Percentiles rank a stretch among this genome's conserved stretches.
Evolutionary conservation across 352 stramenopile genomes (phyloP).

Genomic region (Sclerospora graminicola): DNA sequence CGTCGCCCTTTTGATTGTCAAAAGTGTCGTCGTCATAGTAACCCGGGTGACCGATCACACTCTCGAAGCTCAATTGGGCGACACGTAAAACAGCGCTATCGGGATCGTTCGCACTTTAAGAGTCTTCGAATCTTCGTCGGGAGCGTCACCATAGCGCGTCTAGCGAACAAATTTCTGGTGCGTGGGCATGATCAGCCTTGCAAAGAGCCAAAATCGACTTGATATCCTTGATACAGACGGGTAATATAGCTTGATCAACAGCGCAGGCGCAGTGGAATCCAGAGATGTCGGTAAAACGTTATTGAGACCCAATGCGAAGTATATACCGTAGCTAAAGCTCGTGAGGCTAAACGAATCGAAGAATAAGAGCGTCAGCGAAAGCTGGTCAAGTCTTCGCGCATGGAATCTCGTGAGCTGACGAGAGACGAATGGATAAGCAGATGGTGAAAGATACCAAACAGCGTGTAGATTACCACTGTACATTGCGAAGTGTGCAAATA

Average conservation of each 20-base stretch:
- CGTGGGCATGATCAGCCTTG: background rate
- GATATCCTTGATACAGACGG: conserved; percentile 16
- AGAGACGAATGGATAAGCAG: conserved; percentile 38
- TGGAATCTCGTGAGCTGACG: conserved; percentile 24
- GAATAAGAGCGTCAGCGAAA: conserved; percentile 62
- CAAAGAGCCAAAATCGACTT: conserved; percentile 12
- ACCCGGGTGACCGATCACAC: background rate
- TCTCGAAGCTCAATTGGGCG: conserved; percentile 6
- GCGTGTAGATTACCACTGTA: conserved; percentile 51
- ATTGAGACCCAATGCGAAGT: conserved; percentile 69
- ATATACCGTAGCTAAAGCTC: conserved; percentile 58
- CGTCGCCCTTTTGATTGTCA: no score
- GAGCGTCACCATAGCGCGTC: conserved; percentile 5
- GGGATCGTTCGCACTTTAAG: conserved; percentile 1
- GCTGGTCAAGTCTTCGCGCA: conserved; percentile 30
- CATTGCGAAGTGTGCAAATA: conserved; percentile 32
- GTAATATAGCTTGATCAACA: conserved; percentile 60
- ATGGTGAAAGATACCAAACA: conserved; percentile 71
- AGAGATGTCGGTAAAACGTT: conserved; percentile 68
- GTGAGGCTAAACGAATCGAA: conserved; percentile 52
- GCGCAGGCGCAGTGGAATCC: conserved; percentile 44
- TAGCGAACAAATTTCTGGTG: background rate
- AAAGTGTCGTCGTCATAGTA: no score
- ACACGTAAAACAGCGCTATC: conserved; percentile 1
- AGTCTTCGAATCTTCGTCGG: no score